These are phyloP conservation scores for Fusarium papillatum DNA, from an alignment of 2,329 filamentous ascomycete genomes.

Conservation along the genomic window DNA sequence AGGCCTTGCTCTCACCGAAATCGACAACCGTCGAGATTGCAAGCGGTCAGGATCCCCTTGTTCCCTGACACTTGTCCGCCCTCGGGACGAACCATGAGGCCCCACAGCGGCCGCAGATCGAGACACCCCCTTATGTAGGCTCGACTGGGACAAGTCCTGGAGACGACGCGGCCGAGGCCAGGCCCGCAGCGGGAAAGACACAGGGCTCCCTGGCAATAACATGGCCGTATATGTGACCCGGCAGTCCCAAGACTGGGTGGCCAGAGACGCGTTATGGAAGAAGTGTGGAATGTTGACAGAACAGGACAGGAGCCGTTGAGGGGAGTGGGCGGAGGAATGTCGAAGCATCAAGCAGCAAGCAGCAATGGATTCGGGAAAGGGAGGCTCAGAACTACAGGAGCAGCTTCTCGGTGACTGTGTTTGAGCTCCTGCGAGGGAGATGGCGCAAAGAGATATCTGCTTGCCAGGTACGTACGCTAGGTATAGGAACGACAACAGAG, in stretches of 20 bases:
- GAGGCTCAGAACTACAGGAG: background rate
- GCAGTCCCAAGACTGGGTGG: slow-evolving; percentile 26
- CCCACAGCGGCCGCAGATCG: slow-evolving; percentile 58
- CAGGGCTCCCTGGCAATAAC: slow-evolving; percentile 44
- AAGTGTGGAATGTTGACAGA: slow-evolving; percentile 32
- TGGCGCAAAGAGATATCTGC: slow-evolving; percentile 19
- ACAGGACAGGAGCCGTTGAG: background rate
- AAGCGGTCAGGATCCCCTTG: slow-evolving; percentile 48
- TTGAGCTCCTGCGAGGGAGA: slow-evolving; percentile 4
- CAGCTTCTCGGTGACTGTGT: background rate
- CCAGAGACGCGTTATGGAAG: slow-evolving; percentile 30
- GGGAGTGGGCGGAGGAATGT: background rate
- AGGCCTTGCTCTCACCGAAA: slow-evolving; percentile 53
- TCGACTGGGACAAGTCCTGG: slow-evolving; percentile 37
- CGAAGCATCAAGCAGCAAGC: background rate
- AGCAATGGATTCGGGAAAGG: background rate
- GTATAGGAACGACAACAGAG: slow-evolving; percentile 28
- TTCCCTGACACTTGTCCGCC: slow-evolving; percentile 53
- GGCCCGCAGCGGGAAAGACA: slow-evolving; percentile 48
- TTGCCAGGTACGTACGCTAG: slow-evolving; percentile 21
- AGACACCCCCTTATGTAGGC: slow-evolving; percentile 48
- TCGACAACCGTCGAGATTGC: slow-evolving; percentile 43
- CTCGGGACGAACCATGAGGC: slow-evolving; percentile 54
- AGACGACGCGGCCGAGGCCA: slow-evolving; percentile 40
- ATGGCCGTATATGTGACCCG: slow-evolving; percentile 41